phyloP scores from a whole-genome alignment of 2,329 filamentous ascomycete species.

The Sarocladium kiliense region DNA sequence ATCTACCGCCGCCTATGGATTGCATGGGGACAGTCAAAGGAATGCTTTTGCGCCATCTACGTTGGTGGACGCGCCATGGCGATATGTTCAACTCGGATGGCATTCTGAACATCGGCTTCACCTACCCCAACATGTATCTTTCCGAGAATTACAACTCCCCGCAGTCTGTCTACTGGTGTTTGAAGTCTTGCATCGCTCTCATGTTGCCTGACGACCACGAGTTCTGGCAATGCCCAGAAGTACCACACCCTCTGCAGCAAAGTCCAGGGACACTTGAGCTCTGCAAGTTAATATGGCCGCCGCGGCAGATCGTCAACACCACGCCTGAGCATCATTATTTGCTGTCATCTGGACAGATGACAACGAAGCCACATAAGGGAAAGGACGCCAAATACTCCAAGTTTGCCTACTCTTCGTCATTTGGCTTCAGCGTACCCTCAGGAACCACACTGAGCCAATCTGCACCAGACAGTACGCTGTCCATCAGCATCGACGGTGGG shows the following conservation, averaged over 20 bases:
- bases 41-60: slow-evolving; percentile 41
- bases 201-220: slow-evolving; percentile 27
- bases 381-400: slow-evolving; percentile 40
- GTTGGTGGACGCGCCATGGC: slow-evolving; percentile 39
- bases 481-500: slow-evolving; percentile 13
- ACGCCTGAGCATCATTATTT: slow-evolving; percentile 33
- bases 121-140: slow-evolving; percentile 45
- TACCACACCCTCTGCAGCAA: background rate
- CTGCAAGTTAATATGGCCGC: background rate
- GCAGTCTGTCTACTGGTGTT: slow-evolving; percentile 48
- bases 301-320: slow-evolving; percentile 8
- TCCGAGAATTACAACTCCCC: slow-evolving; percentile 53
- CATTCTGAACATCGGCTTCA: slow-evolving; percentile 41
- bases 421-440: slow-evolving; percentile 38
- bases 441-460: slow-evolving; percentile 27
- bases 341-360: slow-evolving; percentile 34
- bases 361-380: slow-evolving; percentile 31
- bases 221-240: slow-evolving; percentile 41
- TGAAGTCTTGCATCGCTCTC: slow-evolving; percentile 43
- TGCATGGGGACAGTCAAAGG: slow-evolving; percentile 38
- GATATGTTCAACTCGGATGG: slow-evolving; percentile 44
- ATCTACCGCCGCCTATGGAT: slow-evolving; percentile 29
- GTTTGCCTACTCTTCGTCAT: slow-evolving; percentile 43
- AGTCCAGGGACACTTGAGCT: background rate
- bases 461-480: slow-evolving; percentile 29